A percentile compares a stretch with the other conserved stretches of the same genome.
These are phyloP conservation scores for Takashimella tepidaria DNA, from an alignment of 1,284 basidiomycete species.

Conservation along the genomic window DNA sequence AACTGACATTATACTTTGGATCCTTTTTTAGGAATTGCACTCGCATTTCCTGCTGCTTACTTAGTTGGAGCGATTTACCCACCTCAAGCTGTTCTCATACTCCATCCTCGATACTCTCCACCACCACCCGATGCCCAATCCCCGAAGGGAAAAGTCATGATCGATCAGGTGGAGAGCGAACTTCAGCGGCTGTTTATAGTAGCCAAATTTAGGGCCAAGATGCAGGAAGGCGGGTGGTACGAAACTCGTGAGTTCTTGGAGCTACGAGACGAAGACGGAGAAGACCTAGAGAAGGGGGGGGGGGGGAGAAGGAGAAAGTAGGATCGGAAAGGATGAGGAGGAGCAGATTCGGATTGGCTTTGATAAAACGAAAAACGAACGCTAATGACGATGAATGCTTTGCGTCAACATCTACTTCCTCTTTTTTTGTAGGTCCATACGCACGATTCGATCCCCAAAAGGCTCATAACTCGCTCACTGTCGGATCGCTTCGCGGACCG, in stretches of 20 bases:
- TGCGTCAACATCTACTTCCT: too few relatives aligned
- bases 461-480: conserved; percentile 68
- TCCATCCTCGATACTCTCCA: conserved; percentile 68
- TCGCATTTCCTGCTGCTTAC: conserved; percentile 40
- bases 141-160: conserved; percentile 59
- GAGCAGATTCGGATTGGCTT: too few relatives aligned
- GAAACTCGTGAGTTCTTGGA: conserved; percentile 41
- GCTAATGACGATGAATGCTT: too few relatives aligned
- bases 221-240: conserved; percentile 39
- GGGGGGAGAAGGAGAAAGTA: too few relatives aligned
- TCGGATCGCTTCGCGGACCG: conserved; percentile 76
- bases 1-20: too few relatives aligned
- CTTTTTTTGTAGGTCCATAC: conserved; percentile 79
- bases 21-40: conserved; percentile 35
- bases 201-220: conserved; percentile 48
- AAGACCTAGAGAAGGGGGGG: too few relatives aligned
- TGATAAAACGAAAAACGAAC: too few relatives aligned
- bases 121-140: conserved; percentile 61
- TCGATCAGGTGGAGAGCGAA: conserved; percentile 59
- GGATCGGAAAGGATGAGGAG: too few relatives aligned
- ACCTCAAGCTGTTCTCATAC: conserved; percentile 56
- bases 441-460: conserved; percentile 60
- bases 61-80: conserved; percentile 60
- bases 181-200: conserved; percentile 65
- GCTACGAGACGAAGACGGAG: conserved; percentile 11